Conservation (phyloP, 345 rosid species). For the Salix suchowensis region DNA sequence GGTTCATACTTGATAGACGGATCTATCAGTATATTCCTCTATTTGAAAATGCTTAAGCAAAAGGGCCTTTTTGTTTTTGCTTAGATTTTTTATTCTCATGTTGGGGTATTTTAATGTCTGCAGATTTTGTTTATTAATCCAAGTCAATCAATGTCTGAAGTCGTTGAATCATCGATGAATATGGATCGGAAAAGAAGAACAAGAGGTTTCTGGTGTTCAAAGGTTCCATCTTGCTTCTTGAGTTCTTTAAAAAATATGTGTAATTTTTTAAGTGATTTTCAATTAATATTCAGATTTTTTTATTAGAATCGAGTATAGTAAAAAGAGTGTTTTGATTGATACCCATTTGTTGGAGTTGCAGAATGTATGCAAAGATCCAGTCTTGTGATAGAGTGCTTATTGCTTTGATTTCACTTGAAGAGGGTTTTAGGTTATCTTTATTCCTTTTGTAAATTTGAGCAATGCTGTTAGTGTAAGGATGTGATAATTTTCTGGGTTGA, state of each 20-base stretch:
- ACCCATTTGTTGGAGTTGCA: constrained; percentile 6
- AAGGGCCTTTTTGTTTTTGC: not conserved
- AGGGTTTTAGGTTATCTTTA: not conserved
- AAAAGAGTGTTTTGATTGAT: not conserved
- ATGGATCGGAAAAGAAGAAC: constrained; percentile 6
- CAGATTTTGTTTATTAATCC: constrained; percentile 1
- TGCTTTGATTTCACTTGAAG: constrained; percentile 11
- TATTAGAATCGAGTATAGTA: not conserved
- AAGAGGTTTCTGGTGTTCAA: constrained; percentile 7
- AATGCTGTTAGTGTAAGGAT: not conserved
- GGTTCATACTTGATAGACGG: not conserved
- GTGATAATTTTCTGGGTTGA: not conserved
- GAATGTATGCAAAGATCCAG: constrained; percentile 3
- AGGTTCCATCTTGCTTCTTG: not conserved
- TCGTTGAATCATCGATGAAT: not conserved
- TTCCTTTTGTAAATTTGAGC: not conserved
- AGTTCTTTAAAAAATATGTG: not conserved
- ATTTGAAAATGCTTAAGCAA: not conserved
- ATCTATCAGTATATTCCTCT: not conserved
- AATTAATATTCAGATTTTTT: not conserved
- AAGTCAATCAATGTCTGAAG: constrained; percentile 1
- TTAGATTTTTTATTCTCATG: not conserved
- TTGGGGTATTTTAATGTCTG: not conserved
- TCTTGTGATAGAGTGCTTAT: not conserved
- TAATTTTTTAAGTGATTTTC: not conserved